Evolutionary conservation across 371 early-diverging fungal genomes (phyloP).

Genomic region (Polyrhizophydium stewartii): DNA sequence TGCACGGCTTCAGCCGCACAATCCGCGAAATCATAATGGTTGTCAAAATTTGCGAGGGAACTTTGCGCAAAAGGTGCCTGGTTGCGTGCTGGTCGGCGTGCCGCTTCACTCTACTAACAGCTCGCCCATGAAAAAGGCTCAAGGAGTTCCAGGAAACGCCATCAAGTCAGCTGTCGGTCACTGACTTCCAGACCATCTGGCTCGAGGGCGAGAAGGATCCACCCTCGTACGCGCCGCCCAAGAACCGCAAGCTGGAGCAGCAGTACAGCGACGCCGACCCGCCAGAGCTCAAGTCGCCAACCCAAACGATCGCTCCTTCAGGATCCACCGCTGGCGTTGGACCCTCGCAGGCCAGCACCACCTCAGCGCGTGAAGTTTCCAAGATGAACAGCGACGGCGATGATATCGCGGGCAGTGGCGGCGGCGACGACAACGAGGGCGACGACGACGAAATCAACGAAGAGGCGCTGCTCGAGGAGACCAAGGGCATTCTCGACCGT

Average conservation of each 20-base stretch:
- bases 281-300: not conserved
- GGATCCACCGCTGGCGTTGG: no score
- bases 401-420: constrained; percentile 7
- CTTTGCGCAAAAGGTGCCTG: constrained; percentile 73
- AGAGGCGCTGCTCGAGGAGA: constrained; percentile 27
- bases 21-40: constrained; percentile 85
- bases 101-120: no score
- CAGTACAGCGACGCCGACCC: constrained; percentile 5
- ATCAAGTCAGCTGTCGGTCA: constrained; percentile 77
- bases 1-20: constrained; percentile 89
- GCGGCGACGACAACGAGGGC: constrained; percentile 17
- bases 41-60: constrained; percentile 91
- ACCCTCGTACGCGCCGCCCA: constrained; percentile 65
- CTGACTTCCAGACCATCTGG: constrained; percentile 88
- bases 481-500: constrained; percentile 28
- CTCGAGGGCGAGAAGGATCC: constrained; percentile 87
- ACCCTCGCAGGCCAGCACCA: constrained; percentile 3
- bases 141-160: constrained; percentile 88
- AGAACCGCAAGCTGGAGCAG: constrained; percentile 42
- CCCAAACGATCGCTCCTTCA: no score
- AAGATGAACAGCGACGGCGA: constrained; percentile 13
- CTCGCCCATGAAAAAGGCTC: constrained; percentile 44
- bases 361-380: no score
- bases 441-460: constrained; percentile 33
- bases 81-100: not conserved